phyloP scores from a whole-genome alignment of 495 filamentous ascomycete genomes.

The Tuber borchii region DNA sequence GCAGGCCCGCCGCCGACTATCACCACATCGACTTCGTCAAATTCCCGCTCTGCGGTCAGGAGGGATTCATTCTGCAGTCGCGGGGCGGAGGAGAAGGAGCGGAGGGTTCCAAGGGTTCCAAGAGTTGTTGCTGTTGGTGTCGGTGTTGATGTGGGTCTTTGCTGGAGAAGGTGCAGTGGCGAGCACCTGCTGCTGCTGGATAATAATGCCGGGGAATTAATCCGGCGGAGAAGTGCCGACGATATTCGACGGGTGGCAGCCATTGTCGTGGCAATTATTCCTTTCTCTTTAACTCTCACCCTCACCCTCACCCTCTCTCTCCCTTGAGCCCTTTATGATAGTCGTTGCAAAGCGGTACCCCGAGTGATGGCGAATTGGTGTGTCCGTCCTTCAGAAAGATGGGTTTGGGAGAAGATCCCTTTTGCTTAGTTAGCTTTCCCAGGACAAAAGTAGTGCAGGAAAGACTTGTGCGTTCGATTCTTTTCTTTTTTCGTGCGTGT shows the following conservation, averaged over 20 bases:
- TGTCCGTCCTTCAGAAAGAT: background rate
- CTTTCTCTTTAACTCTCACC: background rate
- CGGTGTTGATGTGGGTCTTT: constrained; percentile 9
- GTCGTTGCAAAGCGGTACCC: background rate
- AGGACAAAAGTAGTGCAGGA: background rate
- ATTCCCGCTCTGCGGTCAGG: constrained; percentile 54
- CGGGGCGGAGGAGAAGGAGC: constrained; percentile 23
- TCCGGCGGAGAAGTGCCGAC: constrained; percentile 28
- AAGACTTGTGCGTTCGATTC: background rate
- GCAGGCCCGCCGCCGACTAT: constrained; percentile 93
- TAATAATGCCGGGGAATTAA: constrained; percentile 2
- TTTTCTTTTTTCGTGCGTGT: background rate
- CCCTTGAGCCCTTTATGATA: background rate
- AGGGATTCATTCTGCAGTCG: constrained; percentile 19
- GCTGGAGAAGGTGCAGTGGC: constrained; percentile 7
- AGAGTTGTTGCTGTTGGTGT: background rate
- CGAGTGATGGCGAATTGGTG: background rate
- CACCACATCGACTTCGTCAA: constrained; percentile 89
- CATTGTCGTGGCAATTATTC: constrained; percentile 19
- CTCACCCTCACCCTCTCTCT: background rate
- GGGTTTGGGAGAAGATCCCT: background rate
- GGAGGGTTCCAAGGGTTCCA: background rate
- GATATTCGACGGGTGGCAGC: constrained; percentile 28
- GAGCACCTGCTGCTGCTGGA: constrained; percentile 17
- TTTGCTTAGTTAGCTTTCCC: background rate